Evolutionary conservation across 352 stramenopile species (phyloP), one percentile per base, ranked within the genome.

Genomic region (Pythium chondricola): DNA sequence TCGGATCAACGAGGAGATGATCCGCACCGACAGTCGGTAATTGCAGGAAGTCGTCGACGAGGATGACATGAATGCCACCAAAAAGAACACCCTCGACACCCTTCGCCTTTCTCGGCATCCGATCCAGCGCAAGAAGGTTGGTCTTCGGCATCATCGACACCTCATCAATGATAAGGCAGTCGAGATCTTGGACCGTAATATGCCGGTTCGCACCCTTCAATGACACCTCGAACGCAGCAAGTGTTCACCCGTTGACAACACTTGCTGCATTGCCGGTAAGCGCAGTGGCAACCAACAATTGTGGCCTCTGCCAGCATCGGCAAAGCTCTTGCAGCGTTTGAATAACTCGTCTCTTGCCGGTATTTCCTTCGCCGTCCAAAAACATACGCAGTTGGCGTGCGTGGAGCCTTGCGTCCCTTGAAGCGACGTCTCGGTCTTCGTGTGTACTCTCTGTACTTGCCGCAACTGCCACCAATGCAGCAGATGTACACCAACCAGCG

Each of bases 131-230:
- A 14, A 54, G 30, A 22, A 60, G 43, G 7, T 60, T 14, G 10
- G 31, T 4, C 31, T 60, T 60, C 0, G 40, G 52, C 53, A 61
- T 61, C 53, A 61, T 61, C 4, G 53, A 61, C 9, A 61, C 53
- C 20, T 56, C 53, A 26, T 61, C 53, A 11, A 61, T n/a, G 21
- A 61, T 52, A 1, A 55, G 9, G n/a, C 53, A 61, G 17, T 61
- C 52, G 11, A 55, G 18, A 17, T 56, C 40, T 51, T 56, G 45
- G 20, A 56, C 9, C 6, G 31, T n/a, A 9, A 39, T 26, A 18
- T 39, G 27, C 9, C 41, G 43, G 10, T 26, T 47, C 1, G 39
- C 4, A 14, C 41, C 7, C 8, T 38, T 52, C 14, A 56, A 22
- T 1, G 46, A 38, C 7, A 47, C 17, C 21, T 61, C 31, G 21